Base-by-base conservation (phyloP, 345 rosid genomes). In the Populus tremula region DNA sequence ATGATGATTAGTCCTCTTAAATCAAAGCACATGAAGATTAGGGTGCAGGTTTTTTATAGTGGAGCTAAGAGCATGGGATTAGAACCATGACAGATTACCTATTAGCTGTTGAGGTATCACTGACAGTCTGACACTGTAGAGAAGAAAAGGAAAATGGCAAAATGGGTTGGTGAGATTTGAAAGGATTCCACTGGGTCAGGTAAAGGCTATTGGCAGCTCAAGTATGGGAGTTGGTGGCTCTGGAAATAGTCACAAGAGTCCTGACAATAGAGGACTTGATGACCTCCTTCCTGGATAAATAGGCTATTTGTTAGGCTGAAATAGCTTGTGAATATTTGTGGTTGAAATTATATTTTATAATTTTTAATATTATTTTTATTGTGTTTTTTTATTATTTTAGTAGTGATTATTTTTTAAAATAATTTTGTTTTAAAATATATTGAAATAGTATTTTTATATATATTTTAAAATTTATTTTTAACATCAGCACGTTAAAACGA, bases 31-130 rank as follows among this genome's bases (percentile, higher is more conserved):
- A 6, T 33, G n/a, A 39, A 56, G 53, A 16, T 35, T 21, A 33
- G 63, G 35, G 76, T 47, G 7, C 35, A 61, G 70, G 41, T 41
- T 39, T 35, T 17, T 31, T 18, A 50, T 12, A 14, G 16, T 63
- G 23, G 49, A 62, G 59, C 67, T 56, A 59, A 61, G 69, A 76
- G n/a, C 45, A 77, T n/a, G 74, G 74, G 69, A 70, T 77, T 59
- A 16, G 43, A 47, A 59, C 8, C 36, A 25, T 6, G 54, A 39
- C 63, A 63, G 47, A 20, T 18, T 12, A 69, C 66, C 73, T 13
- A 41, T 10, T 8, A 49, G 67, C 29, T 64, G 76, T 39, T 53
- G 78, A 73, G 38, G 38, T 8, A 41, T 75, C 78, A 31, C 35
- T 67, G 13, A 9, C 62, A 8, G 5, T n/a, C 12, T 65, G 17